A percentile compares a stretch with the other conserved stretches of the same genome.
Evolutionary conservation across 768 basidiomycete genomes (phyloP).

Genomic region (Mycena vulgaris): DNA sequence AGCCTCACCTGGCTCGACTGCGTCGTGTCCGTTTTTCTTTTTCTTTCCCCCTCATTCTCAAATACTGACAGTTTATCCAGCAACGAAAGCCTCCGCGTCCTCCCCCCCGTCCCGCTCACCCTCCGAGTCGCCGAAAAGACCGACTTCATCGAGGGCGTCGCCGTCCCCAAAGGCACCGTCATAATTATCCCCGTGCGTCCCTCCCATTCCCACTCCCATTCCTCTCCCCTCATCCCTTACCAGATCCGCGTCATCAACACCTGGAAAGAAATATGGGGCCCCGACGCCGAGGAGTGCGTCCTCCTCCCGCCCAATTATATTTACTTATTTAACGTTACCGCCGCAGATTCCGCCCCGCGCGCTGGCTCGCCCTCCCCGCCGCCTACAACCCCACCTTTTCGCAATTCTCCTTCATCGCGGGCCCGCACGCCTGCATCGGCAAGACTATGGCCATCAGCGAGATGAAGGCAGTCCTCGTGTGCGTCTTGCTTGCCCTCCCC

Average conservation of each 20-base stretch:
- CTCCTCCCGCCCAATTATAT: too few species aligned
- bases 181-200: conserved; percentile 52
- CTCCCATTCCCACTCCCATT: too few species aligned
- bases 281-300: conserved; percentile 63
- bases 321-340: not conserved
- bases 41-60: not conserved
- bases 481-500: not conserved
- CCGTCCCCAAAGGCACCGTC: conserved; percentile 61
- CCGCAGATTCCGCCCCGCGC: conserved; percentile 60
- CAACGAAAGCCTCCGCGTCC: conserved; percentile 57
- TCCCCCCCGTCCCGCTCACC: conserved; percentile 59
- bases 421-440: conserved; percentile 64
- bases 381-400: conserved; percentile 55
- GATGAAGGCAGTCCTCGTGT: conserved; percentile 65
- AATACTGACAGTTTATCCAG: conserved; percentile 36
- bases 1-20: conserved; percentile 58
- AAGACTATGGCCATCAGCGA: conserved; percentile 65
- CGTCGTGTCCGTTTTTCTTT: conserved; percentile 52
- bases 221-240: not conserved
- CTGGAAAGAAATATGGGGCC: conserved; percentile 65
- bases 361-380: conserved; percentile 61
- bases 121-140: conserved; percentile 55
- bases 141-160: conserved; percentile 57
- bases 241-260: conserved; percentile 65
- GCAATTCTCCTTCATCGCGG: conserved; percentile 59